Conservation (phyloP, 345 rosid genomes). For the Dipteronia dyeriana region DNA sequence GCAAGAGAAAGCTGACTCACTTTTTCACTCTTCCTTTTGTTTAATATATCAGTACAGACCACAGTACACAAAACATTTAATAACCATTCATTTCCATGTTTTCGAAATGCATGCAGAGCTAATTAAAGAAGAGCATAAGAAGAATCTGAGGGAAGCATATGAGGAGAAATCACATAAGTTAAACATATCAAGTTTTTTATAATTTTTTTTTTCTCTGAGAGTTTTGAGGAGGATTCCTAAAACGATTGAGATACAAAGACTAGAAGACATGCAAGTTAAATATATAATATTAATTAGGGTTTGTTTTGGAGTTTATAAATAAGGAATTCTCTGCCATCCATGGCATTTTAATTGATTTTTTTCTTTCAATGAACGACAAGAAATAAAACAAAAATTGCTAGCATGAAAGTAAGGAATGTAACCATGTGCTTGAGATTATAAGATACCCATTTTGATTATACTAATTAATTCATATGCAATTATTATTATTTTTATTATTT, state of each 20-base stretch:
- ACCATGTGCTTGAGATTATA: slow-evolving; percentile 47
- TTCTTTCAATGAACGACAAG: slow-evolving; percentile 34
- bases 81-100: slow-evolving; percentile 10
- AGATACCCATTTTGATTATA: slow-evolving; percentile 27
- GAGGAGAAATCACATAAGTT: slow-evolving; percentile 47
- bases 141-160: slow-evolving; percentile 59
- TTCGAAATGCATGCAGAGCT: slow-evolving; percentile 32
- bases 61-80: background rate
- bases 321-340: slow-evolving; percentile 48
- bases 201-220: slow-evolving; percentile 23
- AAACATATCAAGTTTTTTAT: slow-evolving; percentile 31
- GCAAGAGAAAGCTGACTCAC: slow-evolving; percentile 36
- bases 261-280: slow-evolving; percentile 50
- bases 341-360: slow-evolving; percentile 19
- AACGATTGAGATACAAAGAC: slow-evolving; percentile 53
- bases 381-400: slow-evolving; percentile 38
- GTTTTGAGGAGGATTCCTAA: slow-evolving; percentile 59
- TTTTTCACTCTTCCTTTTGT: background rate
- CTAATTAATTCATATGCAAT: background rate
- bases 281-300: slow-evolving; percentile 1
- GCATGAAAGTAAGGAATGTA: slow-evolving; percentile 46
- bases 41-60: background rate
- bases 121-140: slow-evolving; percentile 38
- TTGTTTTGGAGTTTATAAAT: slow-evolving; percentile 40
- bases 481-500: background rate